Evolutionary conservation across 2,329 filamentous ascomycete species (phyloP).

Genomic region (Colletotrichum phormii): DNA sequence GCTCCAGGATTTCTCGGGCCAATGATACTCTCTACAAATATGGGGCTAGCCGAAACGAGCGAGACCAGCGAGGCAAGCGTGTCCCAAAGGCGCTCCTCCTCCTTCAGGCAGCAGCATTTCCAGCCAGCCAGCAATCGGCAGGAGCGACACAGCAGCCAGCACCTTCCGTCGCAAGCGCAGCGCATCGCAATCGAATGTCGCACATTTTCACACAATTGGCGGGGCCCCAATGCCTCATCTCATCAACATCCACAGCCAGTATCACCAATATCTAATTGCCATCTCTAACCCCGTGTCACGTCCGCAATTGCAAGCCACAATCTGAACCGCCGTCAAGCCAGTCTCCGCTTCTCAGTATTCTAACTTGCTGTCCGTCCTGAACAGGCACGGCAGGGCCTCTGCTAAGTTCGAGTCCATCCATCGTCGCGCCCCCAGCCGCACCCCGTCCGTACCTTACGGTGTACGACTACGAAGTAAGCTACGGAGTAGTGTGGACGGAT

Average conservation of each 20-base stretch:
- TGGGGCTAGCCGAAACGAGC: slow-evolving; percentile 15
- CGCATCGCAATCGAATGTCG: slow-evolving; percentile 10
- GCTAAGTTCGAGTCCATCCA: neutral
- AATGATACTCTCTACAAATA: neutral
- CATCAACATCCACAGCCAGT: neutral
- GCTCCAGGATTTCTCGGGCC: slow-evolving; percentile 19
- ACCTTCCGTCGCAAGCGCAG: neutral
- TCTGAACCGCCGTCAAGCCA: neutral
- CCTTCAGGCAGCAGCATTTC: slow-evolving; percentile 37
- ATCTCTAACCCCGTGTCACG: too few relatives aligned
- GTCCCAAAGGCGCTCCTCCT: slow-evolving; percentile 1
- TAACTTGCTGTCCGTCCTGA: too few relatives aligned
- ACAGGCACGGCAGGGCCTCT: too few relatives aligned
- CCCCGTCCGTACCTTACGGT: neutral
- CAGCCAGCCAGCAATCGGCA: neutral
- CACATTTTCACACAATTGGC: neutral
- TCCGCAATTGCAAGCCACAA: neutral
- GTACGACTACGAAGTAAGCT: too few relatives aligned
- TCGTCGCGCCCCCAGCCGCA: neutral
- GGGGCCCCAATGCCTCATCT: too few relatives aligned
- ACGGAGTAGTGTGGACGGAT: neutral
- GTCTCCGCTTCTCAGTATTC: too few relatives aligned
- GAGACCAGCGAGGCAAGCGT: slow-evolving; percentile 14
- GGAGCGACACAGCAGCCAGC: neutral
- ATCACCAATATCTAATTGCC: too few relatives aligned